Evolutionary conservation across 2,329 filamentous ascomycete species (phyloP), one percentile per base, ranked within the genome.

Genomic region (Alternaria atra): DNA sequence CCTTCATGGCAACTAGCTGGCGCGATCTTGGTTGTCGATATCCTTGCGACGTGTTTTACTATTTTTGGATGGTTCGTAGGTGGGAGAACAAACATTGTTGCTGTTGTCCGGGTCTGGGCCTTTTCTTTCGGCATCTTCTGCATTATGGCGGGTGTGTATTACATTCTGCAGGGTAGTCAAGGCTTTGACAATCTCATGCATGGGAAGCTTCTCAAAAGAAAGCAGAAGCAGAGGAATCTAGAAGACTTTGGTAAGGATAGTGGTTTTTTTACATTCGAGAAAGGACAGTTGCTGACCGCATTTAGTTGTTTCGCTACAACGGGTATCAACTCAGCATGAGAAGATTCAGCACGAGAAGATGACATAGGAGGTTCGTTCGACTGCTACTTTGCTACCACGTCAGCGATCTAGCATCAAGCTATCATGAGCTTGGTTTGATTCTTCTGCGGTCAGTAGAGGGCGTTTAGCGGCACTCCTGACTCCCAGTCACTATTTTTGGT

Each of bases 161-260:
- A 93, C 84, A 86, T 95, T 74, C 68, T 97, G 76, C 90, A 94
- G 80, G 91, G 91, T 79, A 93, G 89, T 74, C 81, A 86, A 64
- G 90, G 90, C 65, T 97, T 97, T 80, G 91, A 97, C 82, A 94
- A 95, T 84, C 85, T 97, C 66, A 95, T 97, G 91, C 92, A 97
- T 83, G 92, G 92, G 77, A 94, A 94, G 84, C 91, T 89, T 65
- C 88, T 88, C 69, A 93, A 93, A 86, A 89, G 90, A 80, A 90
- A 88, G 82, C 86, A 90, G 81, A 94, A 92, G 86, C 91, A 94
- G 83, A 87, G 92, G 72, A 92, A 90, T 46, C 86, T 94, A 66
- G 93, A 97, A 84, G 92, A 97, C 83, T 96, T 97, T 75, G 89
- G 90, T 93, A 89, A 87, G 89, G 44, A 44, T 85, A 69, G 61